These are phyloP conservation scores for Talaromyces islandicus DNA, from an alignment of 2,329 filamentous ascomycete species.

Conservation along the genomic window DNA sequence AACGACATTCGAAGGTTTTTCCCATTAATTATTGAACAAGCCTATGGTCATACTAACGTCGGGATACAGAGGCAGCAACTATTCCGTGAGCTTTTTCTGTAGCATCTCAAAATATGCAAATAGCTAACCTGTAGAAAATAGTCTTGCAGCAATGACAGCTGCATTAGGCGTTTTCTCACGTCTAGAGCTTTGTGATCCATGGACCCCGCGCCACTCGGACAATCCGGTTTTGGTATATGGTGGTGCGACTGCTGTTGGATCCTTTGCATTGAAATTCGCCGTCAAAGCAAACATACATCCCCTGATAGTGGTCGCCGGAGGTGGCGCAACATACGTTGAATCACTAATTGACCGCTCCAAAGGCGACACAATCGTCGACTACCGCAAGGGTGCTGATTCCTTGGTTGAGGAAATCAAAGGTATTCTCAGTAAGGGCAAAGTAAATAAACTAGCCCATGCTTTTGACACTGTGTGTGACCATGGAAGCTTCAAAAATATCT, in stretches of 20 bases:
- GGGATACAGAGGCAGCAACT: constrained; percentile 46
- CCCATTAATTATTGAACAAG: not conserved
- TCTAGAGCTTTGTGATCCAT: constrained; percentile 46
- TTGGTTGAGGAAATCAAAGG: constrained; percentile 41
- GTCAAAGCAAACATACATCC: constrained; percentile 53
- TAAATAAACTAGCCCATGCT: constrained; percentile 44
- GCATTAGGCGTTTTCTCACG: constrained; percentile 45
- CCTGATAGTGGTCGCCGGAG: constrained; percentile 55
- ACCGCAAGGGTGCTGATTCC: constrained; percentile 51
- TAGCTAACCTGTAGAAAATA: not conserved
- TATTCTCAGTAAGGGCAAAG: constrained; percentile 27
- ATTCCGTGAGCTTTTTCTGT: constrained; percentile 34
- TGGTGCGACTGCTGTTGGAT: constrained; percentile 50
- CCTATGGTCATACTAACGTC: not conserved
- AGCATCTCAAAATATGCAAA: not conserved
- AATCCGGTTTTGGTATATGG: constrained; percentile 45
- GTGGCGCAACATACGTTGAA: constrained; percentile 46
- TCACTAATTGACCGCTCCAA: constrained; percentile 47
- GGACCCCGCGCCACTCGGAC: constrained; percentile 30
- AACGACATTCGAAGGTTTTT: constrained; percentile 47
- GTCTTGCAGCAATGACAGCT: constrained; percentile 49
- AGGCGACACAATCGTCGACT: constrained; percentile 56
- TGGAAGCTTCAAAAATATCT: constrained; percentile 41
- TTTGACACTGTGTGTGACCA: constrained; percentile 56
- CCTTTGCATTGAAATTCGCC: constrained; percentile 55